Evolutionary conservation across 1,139 yeast genomes (phyloP).

Genomic region (Pichia kudriavzevii): DNA sequence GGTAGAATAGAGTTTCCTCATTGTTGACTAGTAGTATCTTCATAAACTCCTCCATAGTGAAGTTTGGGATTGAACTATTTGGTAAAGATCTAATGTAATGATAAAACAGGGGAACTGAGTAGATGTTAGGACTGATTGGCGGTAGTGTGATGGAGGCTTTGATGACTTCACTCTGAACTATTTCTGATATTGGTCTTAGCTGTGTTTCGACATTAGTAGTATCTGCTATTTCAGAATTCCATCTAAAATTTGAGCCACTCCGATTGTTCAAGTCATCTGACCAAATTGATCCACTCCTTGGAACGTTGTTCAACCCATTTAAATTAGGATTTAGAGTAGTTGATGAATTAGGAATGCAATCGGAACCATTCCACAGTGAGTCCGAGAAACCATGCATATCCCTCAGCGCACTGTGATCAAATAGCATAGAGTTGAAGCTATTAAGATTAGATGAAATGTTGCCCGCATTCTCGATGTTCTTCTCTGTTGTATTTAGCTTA

Average conservation of each 20-base stretch:
- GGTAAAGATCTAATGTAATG: constrained; percentile 20
- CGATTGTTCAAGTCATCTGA: not conserved
- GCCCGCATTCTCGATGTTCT: too few species aligned
- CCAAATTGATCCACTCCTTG: too few species aligned
- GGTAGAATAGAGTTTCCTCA: constrained; percentile 29
- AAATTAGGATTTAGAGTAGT: too few species aligned
- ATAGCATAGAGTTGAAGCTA: too few species aligned
- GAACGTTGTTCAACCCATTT: too few species aligned
- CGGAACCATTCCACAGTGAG: too few species aligned
- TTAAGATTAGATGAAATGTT: too few species aligned
- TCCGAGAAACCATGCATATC: too few species aligned
- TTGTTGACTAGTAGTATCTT: constrained; percentile 23
- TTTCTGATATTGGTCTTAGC: constrained; percentile 15
- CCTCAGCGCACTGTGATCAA: too few species aligned
- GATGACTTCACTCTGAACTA: constrained; percentile 24
- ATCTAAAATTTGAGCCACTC: constrained; percentile 1
- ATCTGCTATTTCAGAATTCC: too few species aligned
- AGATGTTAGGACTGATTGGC: constrained; percentile 13
- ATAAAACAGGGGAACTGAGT: constrained; percentile 19
- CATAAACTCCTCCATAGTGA: constrained; percentile 40
- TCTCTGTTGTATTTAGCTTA: too few species aligned
- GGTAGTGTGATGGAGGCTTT: constrained; percentile 19
- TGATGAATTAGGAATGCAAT: too few species aligned
- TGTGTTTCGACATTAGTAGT: not conserved
- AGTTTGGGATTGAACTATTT: constrained; percentile 14